These are phyloP conservation scores for Otatea glauca DNA, from an alignment of 176 grass and related monocot genomes.

Conservation along the genomic window DNA sequence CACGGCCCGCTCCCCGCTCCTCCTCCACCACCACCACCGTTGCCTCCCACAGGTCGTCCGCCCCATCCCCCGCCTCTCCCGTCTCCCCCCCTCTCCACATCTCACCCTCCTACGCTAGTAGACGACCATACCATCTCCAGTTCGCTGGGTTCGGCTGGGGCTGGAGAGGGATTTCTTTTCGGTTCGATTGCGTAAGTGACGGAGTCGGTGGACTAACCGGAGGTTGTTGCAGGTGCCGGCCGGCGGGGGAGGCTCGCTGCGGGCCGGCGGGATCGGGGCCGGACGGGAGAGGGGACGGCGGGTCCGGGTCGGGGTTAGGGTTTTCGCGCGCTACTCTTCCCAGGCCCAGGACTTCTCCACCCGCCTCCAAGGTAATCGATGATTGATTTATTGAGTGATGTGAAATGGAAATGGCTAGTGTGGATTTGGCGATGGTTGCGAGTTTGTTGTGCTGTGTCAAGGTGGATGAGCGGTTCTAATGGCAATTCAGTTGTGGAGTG, in stretches of 20 bases:
- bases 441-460: too few species aligned
- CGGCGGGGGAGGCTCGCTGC: slow-evolving; percentile 33
- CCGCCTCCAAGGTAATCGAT: slow-evolving; percentile 63
- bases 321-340: slow-evolving; percentile 71
- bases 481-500: not conserved
- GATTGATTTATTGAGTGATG: not conserved
- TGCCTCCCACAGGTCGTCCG: slow-evolving; percentile 39
- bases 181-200: not conserved
- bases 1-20: slow-evolving; percentile 51
- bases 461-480: not conserved
- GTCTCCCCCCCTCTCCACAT: too few species aligned
- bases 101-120: not conserved
- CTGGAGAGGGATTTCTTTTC: not conserved
- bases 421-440: not conserved
- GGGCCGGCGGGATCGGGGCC: slow-evolving; percentile 33
- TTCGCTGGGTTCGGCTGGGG: not conserved
- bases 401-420: not conserved
- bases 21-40: slow-evolving; percentile 54
- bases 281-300: slow-evolving; percentile 11
- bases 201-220: too few species aligned
- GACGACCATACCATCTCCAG: not conserved
- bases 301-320: slow-evolving; percentile 20
- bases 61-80: not conserved
- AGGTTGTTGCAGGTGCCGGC: slow-evolving; percentile 21
- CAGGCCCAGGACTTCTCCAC: slow-evolving; percentile 70